Percentiles rank a stretch among this genome's conserved stretches.
phyloP scores from a whole-genome alignment of 2,329 filamentous ascomycete species.

The Dactylonectria macrodidyma region DNA sequence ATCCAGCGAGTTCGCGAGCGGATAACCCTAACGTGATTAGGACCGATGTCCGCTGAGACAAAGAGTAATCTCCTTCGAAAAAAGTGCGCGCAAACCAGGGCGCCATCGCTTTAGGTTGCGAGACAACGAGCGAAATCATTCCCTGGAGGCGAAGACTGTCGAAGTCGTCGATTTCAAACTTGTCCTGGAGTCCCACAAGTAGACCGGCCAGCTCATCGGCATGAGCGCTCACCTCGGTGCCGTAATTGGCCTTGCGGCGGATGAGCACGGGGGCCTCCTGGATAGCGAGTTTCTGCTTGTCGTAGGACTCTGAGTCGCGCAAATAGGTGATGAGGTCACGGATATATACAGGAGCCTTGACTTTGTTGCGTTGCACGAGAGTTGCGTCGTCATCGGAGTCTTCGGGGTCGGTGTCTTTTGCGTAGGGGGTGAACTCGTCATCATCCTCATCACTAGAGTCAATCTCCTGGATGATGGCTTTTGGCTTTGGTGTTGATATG shows the following conservation, averaged over 20 bases:
- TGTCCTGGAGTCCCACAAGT: constrained; percentile 86
- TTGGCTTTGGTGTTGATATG: constrained; percentile 51
- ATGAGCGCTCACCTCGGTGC: constrained; percentile 89
- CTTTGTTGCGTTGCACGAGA: constrained; percentile 85
- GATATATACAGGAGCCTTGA: constrained; percentile 89
- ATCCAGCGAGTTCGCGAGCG: constrained; percentile 87
- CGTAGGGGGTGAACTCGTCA: constrained; percentile 82
- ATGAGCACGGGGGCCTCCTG: constrained; percentile 85
- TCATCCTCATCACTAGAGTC: constrained; percentile 73
- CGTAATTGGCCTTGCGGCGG: constrained; percentile 88
- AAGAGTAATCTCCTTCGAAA: constrained; percentile 92
- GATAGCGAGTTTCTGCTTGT: constrained; percentile 86
- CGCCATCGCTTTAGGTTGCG: constrained; percentile 83
- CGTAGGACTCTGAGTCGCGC: constrained; percentile 85
- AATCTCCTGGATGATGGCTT: constrained; percentile 76
- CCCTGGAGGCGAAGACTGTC: constrained; percentile 81
- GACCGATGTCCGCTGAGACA: constrained; percentile 86
- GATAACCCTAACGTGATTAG: constrained; percentile 87
- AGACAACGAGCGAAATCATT: constrained; percentile 85
- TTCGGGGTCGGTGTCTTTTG: constrained; percentile 89
- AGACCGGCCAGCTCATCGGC: constrained; percentile 84
- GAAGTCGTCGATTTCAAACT: constrained; percentile 86
- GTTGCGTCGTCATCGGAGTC: constrained; percentile 96
- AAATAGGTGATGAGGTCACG: constrained; percentile 86
- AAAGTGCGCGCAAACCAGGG: constrained; percentile 88